Evolutionary conservation across 805 yeast species (phyloP).

Genomic region (Kodamaea laetipori): DNA sequence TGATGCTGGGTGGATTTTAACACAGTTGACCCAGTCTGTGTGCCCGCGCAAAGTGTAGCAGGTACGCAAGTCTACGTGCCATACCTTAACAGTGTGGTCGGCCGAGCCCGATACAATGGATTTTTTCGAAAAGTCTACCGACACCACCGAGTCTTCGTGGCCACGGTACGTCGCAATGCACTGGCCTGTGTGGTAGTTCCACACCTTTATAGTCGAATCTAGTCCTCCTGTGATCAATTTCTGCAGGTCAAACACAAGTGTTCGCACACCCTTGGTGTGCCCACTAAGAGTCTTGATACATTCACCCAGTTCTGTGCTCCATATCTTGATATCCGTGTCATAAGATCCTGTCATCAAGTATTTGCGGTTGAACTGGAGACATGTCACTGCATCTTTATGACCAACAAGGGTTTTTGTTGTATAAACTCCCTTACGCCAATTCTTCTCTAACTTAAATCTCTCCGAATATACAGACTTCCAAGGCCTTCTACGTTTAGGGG

Average conservation of each 20-base stretch:
- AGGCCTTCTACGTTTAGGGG: constrained; percentile 55
- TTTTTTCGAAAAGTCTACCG: constrained; percentile 78
- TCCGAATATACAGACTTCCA: constrained; percentile 96
- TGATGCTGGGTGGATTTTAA: constrained; percentile 78
- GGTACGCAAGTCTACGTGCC: constrained; percentile 94
- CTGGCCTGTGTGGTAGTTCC: constrained; percentile 95
- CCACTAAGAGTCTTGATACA: constrained; percentile 77
- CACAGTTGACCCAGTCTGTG: constrained; percentile 87
- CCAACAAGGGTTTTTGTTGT: constrained; percentile 67
- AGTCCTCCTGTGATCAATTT: constrained; percentile 91
- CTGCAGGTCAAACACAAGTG: constrained; percentile 82
- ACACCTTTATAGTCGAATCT: constrained; percentile 88
- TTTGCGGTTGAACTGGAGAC: constrained; percentile 78
- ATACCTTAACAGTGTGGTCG: constrained; percentile 87
- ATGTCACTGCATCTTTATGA: constrained; percentile 86
- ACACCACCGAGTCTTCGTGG: constrained; percentile 81
- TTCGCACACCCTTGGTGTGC: constrained; percentile 85
- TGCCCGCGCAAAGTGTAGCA: constrained; percentile 94
- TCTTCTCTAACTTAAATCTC: constrained; percentile 85
- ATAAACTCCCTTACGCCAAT: constrained; percentile 88
- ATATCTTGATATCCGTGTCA: constrained; percentile 87
- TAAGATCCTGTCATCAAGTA: constrained; percentile 88
- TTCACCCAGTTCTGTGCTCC: constrained; percentile 85
- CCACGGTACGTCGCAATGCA: constrained; percentile 94
- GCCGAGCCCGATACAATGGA: constrained; percentile 92